Evolutionary conservation across 257 asterid species (phyloP).

Genomic region (Ligustrum vulgare): DNA sequence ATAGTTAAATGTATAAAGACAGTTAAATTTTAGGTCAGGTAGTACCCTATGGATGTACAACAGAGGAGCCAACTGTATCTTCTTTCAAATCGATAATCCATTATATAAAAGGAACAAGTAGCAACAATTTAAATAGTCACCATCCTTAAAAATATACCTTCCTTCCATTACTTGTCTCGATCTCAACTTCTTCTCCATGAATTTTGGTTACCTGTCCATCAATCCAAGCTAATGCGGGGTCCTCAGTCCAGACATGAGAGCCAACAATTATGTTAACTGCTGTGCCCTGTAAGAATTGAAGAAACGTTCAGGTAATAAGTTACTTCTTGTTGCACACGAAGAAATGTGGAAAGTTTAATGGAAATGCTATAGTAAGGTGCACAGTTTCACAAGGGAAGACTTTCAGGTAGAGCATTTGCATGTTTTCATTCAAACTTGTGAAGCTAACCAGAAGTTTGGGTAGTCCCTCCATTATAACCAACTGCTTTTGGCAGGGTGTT

Average conservation of each 20-base stretch:
- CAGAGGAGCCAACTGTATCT: neutral
- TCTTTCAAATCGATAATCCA: neutral
- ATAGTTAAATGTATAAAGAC: slow-evolving; percentile 4
- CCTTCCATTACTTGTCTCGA: slow-evolving; percentile 73
- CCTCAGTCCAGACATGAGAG: slow-evolving; percentile 70
- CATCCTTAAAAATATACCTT: slow-evolving; percentile 44
- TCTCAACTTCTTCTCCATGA: slow-evolving; percentile 67
- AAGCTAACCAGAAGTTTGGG: neutral
- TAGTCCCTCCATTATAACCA: neutral
- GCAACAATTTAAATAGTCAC: slow-evolving; percentile 6
- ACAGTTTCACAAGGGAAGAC: slow-evolving; percentile 18
- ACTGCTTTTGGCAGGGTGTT: neutral
- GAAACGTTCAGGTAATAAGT: slow-evolving; percentile 7
- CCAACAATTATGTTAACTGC: slow-evolving; percentile 87
- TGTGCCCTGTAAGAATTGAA: slow-evolving; percentile 63
- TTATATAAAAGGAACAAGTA: slow-evolving; percentile 10
- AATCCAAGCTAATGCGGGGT: no score
- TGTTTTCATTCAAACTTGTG: neutral
- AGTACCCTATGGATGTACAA: neutral
- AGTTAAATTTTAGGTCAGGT: slow-evolving; percentile 10
- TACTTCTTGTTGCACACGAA: neutral
- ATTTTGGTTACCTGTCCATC: slow-evolving; percentile 58
- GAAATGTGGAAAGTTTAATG: slow-evolving; percentile 11
- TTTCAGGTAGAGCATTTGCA: neutral
- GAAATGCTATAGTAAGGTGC: neutral